Conservation (phyloP, 1,284 basidiomycete species). For the Rhodotorula sp. region DNA sequence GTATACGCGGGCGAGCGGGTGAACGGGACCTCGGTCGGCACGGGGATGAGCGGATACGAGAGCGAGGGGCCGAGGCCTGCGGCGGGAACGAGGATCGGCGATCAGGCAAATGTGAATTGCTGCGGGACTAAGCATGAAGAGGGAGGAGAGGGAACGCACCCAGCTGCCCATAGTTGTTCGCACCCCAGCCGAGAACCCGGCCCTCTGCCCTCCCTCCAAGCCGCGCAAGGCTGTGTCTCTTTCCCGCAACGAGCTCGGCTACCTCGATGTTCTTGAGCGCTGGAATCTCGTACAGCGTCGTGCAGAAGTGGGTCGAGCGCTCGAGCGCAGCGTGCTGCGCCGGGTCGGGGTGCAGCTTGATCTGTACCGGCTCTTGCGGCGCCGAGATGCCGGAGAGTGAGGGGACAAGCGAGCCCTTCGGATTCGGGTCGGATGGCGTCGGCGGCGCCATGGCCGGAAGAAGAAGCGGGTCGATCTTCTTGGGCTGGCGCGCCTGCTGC, state of each 20-base stretch:
- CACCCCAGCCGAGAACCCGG: conserved; percentile 84
- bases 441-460: conserved; percentile 42
- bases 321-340: conserved; percentile 27
- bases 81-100: conserved; percentile 47
- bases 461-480: conserved; percentile 50
- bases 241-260: conserved; percentile 73
- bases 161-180: conserved; percentile 64
- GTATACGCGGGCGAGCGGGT: conserved; percentile 56
- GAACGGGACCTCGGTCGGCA: conserved; percentile 83
- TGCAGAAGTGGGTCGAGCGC: conserved; percentile 67
- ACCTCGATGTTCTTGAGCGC: conserved; percentile 66
- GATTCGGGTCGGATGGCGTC: conserved; percentile 1
- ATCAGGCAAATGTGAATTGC: conserved; percentile 3
- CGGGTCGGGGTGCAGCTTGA: conserved; percentile 21
- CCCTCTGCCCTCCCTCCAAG: conserved; percentile 61
- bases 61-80: conserved; percentile 70
- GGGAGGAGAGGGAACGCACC: conserved; percentile 18
- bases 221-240: conserved; percentile 70
- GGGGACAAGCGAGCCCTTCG: conserved; percentile 2
- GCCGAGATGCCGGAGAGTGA: conserved; percentile 11
- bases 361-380: conserved; percentile 40
- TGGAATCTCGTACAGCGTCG: conserved; percentile 76
- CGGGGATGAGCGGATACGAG: conserved; percentile 69
- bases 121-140: not conserved
- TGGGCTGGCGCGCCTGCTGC: conserved; percentile 47